Conservation (phyloP, 495 filamentous ascomycete genomes). For the Corynascus novoguineensis region DNA sequence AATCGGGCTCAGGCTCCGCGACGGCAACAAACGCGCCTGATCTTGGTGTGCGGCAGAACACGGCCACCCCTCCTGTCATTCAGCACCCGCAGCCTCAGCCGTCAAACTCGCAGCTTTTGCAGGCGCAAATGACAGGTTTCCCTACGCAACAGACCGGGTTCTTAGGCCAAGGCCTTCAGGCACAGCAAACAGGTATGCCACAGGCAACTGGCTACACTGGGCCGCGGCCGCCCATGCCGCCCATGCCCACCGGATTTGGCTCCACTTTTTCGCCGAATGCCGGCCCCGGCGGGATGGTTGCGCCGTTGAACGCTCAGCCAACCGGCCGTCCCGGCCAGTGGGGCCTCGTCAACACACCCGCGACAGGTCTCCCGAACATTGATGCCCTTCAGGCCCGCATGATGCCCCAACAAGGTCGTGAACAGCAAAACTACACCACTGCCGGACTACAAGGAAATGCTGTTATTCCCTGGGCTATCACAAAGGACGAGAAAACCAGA, state of each 20-base stretch:
- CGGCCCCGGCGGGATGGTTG: constrained; percentile 44
- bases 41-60: constrained; percentile 62
- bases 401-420: constrained; percentile 95
- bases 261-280: constrained; percentile 59
- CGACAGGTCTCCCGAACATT: constrained; percentile 86
- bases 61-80: constrained; percentile 62
- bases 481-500: constrained; percentile 96
- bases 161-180: constrained; percentile 44
- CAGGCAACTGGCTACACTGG: constrained; percentile 63
- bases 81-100: constrained; percentile 82
- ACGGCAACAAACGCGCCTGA: constrained; percentile 67
- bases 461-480: constrained; percentile 95
- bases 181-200: constrained; percentile 55
- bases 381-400: constrained; percentile 90
- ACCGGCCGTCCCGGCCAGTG: constrained; percentile 95
- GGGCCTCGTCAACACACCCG: constrained; percentile 92
- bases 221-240: constrained; percentile 84
- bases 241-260: constrained; percentile 83
- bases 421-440: constrained; percentile 79
- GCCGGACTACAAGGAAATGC: constrained; percentile 86
- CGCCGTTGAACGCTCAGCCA: constrained; percentile 82
- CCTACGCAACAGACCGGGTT: constrained; percentile 50
- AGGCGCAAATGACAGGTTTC: constrained; percentile 70
- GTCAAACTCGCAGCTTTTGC: constrained; percentile 69
- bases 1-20: constrained; percentile 42